Base-by-base conservation (phyloP, 768 basidiomycete species). In the Bullera alba region DNA sequence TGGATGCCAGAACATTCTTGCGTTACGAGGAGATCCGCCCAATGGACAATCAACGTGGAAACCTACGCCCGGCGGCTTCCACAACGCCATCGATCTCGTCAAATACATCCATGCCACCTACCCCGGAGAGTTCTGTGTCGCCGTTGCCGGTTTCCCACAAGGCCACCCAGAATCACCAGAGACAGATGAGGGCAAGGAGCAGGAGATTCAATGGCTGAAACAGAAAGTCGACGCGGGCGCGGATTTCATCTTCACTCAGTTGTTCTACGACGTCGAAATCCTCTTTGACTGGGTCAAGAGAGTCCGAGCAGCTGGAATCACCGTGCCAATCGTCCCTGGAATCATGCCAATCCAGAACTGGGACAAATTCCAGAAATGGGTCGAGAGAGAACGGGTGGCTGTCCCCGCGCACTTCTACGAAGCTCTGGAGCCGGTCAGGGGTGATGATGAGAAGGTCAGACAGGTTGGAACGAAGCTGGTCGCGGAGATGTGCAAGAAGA, bases 221-320 rank as follows among this genome's bases (percentile, higher is more conserved):
- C 83, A 86, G 57, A 96, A 96, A 74, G 75, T 92, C 51, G 90
- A 93, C 57, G 86, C 83, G 8, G 91, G 92, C 32, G 86, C 84
- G 54, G 79, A 82, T 69, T 87, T 93, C 75, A 95, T 96, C 73
- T 95, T 96, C 77, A 95, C 92, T 0, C 92, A 96, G 73, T 90
- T 96, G 88, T 96, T 96, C 76, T 95, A 92, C 75, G 92, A 95
- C 62, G 83, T 85, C 42, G 80, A 87, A 28, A 68, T 97, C 61
- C 97, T 99, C 76, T 82, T 95, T 64, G 77, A 78, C 43, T 99
- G 95, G 95, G 91, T 87, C 34, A 82, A 81, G 54, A 57, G 80
- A 37, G 81, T 89, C 27, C 81, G 90, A 51, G 85, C 78, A 10
- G 87, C 85, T 0, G 90, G 89, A 5, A 90, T 92, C 69, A 86